Conservation (phyloP, 225 moss, liverwort and hornwort genomes). For the Climacium dendroides region DNA sequence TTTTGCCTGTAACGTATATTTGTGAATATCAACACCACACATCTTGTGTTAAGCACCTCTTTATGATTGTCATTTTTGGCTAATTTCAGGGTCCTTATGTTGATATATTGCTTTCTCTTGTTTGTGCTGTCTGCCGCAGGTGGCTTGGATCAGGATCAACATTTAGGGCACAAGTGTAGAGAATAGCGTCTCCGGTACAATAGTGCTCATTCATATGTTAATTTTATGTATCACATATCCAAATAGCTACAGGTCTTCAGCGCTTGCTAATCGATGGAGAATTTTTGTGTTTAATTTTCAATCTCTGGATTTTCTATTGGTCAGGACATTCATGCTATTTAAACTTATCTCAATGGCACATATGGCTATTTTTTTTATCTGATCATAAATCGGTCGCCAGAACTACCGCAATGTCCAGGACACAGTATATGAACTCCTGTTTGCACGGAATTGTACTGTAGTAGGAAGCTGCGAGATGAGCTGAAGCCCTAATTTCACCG, state of each 20-base stretch:
- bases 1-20: not conserved
- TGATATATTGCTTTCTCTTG: not conserved
- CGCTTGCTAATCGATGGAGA: not conserved
- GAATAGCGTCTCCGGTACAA: not conserved
- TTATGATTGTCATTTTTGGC: not conserved
- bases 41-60: not conserved
- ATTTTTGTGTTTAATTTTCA: not conserved
- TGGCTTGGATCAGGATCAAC: not conserved
- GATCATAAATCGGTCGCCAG: not conserved
- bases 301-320: not conserved
- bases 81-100: not conserved
- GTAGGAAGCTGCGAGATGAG: not conserved
- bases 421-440: not conserved
- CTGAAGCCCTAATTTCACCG: not conserved
- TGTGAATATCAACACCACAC: not conserved
- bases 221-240: not conserved
- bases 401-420: not conserved
- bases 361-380: not conserved
- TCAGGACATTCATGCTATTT: not conserved
- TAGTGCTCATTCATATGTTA: not conserved
- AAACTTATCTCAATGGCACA: not conserved
- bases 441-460: not conserved
- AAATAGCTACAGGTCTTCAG: not conserved
- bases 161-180: not conserved
- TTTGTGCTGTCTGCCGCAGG: constrained; percentile 1